A percentile compares a stretch with the other conserved stretches of the same genome.
Evolutionary conservation across 495 filamentous ascomycete genomes (phyloP).

Genomic region (Annulohypoxylon nitens): DNA sequence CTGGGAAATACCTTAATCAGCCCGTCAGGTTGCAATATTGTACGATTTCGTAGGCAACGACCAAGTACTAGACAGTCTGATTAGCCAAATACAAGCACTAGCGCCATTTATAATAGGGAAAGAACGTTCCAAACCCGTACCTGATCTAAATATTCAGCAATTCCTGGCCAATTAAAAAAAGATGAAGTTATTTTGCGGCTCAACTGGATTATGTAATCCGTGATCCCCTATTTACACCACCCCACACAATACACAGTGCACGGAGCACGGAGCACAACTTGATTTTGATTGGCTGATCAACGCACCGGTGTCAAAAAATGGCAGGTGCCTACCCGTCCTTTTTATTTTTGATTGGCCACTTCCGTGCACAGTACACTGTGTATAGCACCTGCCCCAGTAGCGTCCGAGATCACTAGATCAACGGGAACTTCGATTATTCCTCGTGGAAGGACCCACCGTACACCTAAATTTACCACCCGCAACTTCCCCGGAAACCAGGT

Average conservation of each 20-base stretch:
- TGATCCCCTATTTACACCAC: background rate
- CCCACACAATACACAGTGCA: background rate
- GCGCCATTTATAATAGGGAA: background rate
- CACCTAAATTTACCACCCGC: background rate
- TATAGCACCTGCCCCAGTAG: background rate
- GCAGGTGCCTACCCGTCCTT: too few relatives aligned
- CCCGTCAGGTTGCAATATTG: background rate
- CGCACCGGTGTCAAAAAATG: too few relatives aligned
- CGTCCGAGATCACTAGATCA: too few relatives aligned
- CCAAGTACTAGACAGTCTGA: background rate
- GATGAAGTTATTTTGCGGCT: background rate
- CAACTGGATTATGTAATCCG: background rate
- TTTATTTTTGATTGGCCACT: too few relatives aligned
- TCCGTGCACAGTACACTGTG: background rate
- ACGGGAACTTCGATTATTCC: background rate
- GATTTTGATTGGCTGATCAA: background rate
- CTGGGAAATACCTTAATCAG: too few relatives aligned
- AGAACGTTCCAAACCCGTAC: background rate
- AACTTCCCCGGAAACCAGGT: background rate
- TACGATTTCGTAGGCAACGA: background rate
- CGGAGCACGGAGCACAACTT: background rate
- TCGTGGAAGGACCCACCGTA: background rate
- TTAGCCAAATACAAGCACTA: background rate
- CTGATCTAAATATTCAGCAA: background rate
- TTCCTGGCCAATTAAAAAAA: background rate